Conservation (phyloP, 1,284 basidiomycete genomes). For the Ceratobasidium sp. region DNA sequence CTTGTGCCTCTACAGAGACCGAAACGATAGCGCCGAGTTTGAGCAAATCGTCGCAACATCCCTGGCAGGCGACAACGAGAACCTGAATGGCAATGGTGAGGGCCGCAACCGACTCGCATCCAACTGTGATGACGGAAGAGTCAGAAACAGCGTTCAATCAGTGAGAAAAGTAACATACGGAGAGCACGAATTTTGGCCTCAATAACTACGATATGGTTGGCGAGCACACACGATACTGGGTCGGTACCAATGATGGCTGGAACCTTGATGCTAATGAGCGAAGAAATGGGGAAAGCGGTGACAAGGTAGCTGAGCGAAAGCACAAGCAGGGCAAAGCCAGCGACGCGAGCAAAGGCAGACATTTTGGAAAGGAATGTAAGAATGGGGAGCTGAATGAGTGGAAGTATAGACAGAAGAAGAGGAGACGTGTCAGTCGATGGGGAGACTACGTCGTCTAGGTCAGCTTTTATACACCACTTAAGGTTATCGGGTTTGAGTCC, state of each 20-base stretch:
- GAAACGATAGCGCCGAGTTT: conserved; percentile 23
- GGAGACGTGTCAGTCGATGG: conserved; percentile 4
- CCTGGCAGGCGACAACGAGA: background rate
- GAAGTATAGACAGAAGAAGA: background rate
- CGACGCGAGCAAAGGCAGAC: conserved; percentile 29
- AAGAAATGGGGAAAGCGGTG: conserved; percentile 10
- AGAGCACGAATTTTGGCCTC: conserved; percentile 24
- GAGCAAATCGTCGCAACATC: conserved; percentile 24
- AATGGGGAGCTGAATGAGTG: background rate
- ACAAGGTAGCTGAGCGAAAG: conserved; percentile 38
- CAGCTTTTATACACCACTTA: background rate
- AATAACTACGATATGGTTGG: background rate
- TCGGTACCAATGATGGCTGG: conserved; percentile 10
- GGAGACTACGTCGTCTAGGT: background rate
- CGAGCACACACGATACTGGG: background rate
- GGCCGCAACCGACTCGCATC: conserved; percentile 10
- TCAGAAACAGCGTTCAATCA: too few species aligned
- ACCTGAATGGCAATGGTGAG: background rate
- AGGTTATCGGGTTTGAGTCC: background rate
- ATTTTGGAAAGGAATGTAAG: conserved; percentile 11
- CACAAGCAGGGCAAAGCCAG: conserved; percentile 5
- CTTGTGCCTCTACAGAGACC: conserved; percentile 24
- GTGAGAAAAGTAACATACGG: background rate
- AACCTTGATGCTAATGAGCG: background rate
- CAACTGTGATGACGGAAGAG: background rate